Evolutionary conservation across 2,329 filamentous ascomycete species (phyloP).

Genomic region (Diaporthe sp.): DNA sequence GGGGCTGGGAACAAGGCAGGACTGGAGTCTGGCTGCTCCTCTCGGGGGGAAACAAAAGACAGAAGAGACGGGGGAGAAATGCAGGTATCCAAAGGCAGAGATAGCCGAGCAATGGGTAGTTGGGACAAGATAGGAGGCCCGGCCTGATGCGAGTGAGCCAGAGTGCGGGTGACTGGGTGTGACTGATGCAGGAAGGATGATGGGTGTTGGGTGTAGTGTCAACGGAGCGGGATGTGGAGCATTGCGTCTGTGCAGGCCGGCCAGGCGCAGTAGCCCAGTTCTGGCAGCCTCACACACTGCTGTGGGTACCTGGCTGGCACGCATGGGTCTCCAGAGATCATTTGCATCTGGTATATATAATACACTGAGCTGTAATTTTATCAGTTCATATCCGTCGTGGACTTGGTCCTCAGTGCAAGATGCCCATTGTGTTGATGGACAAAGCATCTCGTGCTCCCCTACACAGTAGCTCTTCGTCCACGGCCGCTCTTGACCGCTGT

Average conservation of each 20-base stretch:
- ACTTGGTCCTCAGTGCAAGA: neutral
- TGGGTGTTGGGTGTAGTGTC: slow-evolving; percentile 17
- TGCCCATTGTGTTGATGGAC: neutral
- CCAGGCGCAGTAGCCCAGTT: neutral
- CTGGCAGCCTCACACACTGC: neutral
- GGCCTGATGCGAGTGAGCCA: slow-evolving; percentile 6
- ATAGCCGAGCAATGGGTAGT: slow-evolving; percentile 12
- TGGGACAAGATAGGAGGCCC: slow-evolving; percentile 8
- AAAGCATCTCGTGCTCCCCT: slow-evolving; percentile 2
- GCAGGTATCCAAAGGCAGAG: neutral
- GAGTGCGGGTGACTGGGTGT: slow-evolving; percentile 9
- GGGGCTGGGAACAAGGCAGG: neutral
- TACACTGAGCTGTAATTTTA: neutral
- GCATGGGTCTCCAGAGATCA: neutral
- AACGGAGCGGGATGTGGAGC: slow-evolving; percentile 18
- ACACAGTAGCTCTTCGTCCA: neutral
- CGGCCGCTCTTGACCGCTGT: neutral
- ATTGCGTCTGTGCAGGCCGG: neutral
- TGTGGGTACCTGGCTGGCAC: neutral
- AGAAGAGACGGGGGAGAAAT: neutral
- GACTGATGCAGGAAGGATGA: slow-evolving; percentile 18
- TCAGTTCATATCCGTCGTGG: neutral
- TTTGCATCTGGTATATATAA: neutral
- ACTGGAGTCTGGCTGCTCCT: neutral
- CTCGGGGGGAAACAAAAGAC: neutral